Evolutionary conservation across 495 filamentous ascomycete genomes (phyloP).

Genomic region (Penicillium silybi): DNA sequence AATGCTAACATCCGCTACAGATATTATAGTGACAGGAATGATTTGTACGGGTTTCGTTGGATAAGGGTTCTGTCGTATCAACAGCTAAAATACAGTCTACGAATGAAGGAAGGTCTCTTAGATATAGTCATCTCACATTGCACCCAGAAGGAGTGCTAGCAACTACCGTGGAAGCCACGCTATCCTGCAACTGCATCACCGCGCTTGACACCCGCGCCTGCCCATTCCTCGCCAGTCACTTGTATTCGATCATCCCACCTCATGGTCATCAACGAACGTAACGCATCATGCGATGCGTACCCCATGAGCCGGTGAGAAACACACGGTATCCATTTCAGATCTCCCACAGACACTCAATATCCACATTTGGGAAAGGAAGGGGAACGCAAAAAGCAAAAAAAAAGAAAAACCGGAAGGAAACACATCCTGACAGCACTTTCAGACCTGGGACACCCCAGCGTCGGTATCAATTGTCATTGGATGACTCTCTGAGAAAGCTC

Average conservation of each 20-base stretch:
- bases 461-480: background rate
- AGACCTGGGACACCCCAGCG: background rate
- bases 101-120: background rate
- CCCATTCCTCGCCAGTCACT: background rate
- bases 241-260: background rate
- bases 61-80: background rate
- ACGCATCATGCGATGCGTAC: background rate
- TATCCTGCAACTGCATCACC: conserved; percentile 1
- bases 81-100: background rate
- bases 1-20: background rate
- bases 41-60: background rate
- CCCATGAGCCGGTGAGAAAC: background rate
- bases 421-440: conserved; percentile 1
- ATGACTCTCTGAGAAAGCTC: background rate
- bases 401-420: conserved; percentile 1
- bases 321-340: background rate
- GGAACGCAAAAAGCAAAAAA: background rate
- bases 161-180: conserved; percentile 4
- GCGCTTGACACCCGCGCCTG: background rate
- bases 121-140: conserved; percentile 1
- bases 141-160: conserved; percentile 13
- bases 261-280: background rate
- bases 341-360: conserved; percentile 2
- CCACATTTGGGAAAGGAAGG: conserved; percentile 1
- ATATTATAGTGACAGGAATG: background rate